Base-by-base conservation (phyloP, 805 yeast species). In the Candida silvatica region DNA sequence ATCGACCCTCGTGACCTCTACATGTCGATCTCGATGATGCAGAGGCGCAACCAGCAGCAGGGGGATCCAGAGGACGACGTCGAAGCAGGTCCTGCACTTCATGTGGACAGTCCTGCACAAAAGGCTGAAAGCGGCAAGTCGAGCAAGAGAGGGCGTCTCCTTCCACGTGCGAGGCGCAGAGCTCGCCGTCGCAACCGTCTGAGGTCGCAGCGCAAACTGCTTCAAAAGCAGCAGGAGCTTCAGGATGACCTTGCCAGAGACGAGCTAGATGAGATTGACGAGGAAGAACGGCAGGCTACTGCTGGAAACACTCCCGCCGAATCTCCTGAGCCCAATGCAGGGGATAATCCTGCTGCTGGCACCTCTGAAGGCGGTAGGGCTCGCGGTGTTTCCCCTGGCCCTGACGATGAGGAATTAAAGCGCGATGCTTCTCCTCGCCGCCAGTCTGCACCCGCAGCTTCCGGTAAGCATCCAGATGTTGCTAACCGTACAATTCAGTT, bases 1-100 rank as follows among this genome's bases (percentile, higher is more conserved):
- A 62, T 83, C 9, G 78, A 80, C 23, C 95, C 96, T 2, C 73
- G 80, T 32, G 96, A 88, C 50, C 79, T 87, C 76, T 80, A 67
- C 52, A 67, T 80, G 62, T 86, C 95, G 3, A 80, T 87, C 45
- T 77, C 86, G 28, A 77, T 87, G 79, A 62, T 88, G 61, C 80
- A 80, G 45, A 67, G 69, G 35, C 63, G 67, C 27, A 61, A 58
- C n/a, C 56, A 52, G 17, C 52, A 54, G 27, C n/a, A n/a, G n/a
- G n/a, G n/a, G n/a, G n/a, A n/a, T n/a, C n/a, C n/a, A n/a, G n/a
- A n/a, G n/a, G 47, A 50, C 19, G 36, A 48, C 4, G 42, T 48
- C 20, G 62, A 57, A 17, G 69, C 66, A 17, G 80, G 75, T 24
- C 92, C 90, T 4, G 87, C 90, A 1, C 57, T 86, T 24, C 74